Evolutionary conservation across 768 basidiomycete genomes (phyloP).

Genomic region (Steccherinum ochraceum): DNA sequence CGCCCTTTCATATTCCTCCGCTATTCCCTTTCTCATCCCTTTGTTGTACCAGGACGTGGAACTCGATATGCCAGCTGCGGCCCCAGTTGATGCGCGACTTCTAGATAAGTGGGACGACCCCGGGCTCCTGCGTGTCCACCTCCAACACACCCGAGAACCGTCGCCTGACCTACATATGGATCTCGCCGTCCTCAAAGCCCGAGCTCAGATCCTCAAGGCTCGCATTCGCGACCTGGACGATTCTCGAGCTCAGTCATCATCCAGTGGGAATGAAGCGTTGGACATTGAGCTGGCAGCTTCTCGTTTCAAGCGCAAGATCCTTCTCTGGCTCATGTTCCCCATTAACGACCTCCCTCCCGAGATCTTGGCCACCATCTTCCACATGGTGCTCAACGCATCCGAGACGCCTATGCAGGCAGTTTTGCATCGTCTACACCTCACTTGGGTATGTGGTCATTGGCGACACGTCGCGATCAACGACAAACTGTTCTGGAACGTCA

Average conservation of each 20-base stretch:
- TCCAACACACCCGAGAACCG: background rate
- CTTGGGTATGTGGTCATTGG: slow-evolving; percentile 46
- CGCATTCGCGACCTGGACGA: slow-evolving; percentile 16
- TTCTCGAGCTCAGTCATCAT: slow-evolving; percentile 6
- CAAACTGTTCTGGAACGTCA: slow-evolving; percentile 35
- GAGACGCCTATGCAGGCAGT: slow-evolving; percentile 1
- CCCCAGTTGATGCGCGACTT: background rate
- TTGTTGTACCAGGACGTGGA: background rate
- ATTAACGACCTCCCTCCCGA: slow-evolving; percentile 61
- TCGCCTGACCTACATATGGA: background rate
- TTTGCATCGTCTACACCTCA: slow-evolving; percentile 38
- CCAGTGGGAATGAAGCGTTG: slow-evolving; percentile 12
- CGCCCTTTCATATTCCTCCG: background rate
- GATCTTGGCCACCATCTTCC: slow-evolving; percentile 60
- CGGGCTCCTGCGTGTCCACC: background rate
- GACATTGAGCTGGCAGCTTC: slow-evolving; percentile 11
- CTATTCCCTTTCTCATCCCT: background rate
- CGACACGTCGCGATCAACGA: slow-evolving; percentile 19
- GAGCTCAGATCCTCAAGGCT: background rate
- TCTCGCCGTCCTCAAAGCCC: background rate
- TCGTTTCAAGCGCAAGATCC: slow-evolving; percentile 17
- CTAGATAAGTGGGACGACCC: background rate
- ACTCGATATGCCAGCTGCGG: background rate
- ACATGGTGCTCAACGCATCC: slow-evolving; percentile 49
- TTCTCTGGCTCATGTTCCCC: slow-evolving; percentile 41